Conservation (phyloP, 1,284 basidiomycete species). For the Boletus semigastroideus region DNA sequence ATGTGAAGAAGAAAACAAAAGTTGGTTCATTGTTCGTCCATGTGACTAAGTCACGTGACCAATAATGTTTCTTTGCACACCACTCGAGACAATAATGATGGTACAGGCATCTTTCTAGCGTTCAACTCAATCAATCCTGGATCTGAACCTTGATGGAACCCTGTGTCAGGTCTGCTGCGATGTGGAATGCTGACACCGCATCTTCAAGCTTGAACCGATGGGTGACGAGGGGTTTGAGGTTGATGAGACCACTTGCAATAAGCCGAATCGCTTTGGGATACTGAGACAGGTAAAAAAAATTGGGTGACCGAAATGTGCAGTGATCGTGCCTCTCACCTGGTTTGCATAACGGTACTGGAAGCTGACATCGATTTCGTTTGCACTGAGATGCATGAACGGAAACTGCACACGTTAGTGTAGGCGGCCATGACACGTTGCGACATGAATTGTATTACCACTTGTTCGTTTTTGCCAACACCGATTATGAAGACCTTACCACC, state of each 20-base stretch:
- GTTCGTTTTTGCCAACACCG: constrained; percentile 62
- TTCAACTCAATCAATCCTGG: constrained; percentile 37
- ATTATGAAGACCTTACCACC: constrained; percentile 67
- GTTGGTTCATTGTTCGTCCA: neutral
- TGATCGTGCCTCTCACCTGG: constrained; percentile 38
- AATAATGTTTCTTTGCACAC: neutral
- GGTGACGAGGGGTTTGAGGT: constrained; percentile 83
- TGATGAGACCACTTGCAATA: constrained; percentile 68
- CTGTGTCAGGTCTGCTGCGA: constrained; percentile 65
- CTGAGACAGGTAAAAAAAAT: constrained; percentile 27
- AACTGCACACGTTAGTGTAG: constrained; percentile 39
- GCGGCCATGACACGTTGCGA: neutral
- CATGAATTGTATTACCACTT: constrained; percentile 36
- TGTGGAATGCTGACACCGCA: constrained; percentile 77
- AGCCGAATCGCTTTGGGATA: constrained; percentile 84
- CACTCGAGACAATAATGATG: neutral
- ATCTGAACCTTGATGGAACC: constrained; percentile 70
- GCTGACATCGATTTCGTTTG: constrained; percentile 62
- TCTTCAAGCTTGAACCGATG: constrained; percentile 77
- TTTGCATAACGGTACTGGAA: constrained; percentile 68
- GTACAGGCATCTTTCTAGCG: neutral
- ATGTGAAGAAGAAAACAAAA: constrained; percentile 2
- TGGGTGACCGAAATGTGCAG: neutral
- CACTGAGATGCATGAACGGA: constrained; percentile 68
- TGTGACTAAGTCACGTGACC: constrained; percentile 23